Conservation (phyloP, 768 basidiomycete genomes). For the Serendipita sp. region DNA sequence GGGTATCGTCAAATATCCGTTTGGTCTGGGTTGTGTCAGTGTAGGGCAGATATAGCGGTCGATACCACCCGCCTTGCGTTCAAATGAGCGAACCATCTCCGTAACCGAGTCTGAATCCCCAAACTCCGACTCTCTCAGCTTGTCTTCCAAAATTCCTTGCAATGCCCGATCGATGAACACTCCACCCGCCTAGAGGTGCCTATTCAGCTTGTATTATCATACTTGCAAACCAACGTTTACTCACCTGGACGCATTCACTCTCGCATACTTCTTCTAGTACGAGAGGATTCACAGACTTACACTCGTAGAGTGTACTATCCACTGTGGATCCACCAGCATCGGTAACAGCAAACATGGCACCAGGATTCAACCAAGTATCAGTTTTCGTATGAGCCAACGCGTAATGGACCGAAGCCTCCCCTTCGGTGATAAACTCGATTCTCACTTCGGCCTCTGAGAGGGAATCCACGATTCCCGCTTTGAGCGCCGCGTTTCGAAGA, state of each 20-base stretch:
- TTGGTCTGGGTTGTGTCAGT: neutral
- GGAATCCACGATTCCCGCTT: neutral
- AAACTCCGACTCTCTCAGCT: neutral
- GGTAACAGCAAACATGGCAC: neutral
- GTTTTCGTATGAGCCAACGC: neutral
- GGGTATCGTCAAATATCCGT: slow-evolving; percentile 3
- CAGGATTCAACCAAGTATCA: neutral
- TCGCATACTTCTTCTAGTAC: neutral
- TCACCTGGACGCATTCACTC: neutral
- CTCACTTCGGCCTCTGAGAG: neutral
- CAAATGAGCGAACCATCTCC: neutral
- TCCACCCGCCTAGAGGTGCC: neutral
- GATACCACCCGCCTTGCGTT: neutral
- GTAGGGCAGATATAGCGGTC: too few relatives aligned
- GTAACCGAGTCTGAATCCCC: neutral
- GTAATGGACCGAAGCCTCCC: neutral
- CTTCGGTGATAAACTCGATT: slow-evolving; percentile 15
- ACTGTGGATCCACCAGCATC: neutral
- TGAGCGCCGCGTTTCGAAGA: slow-evolving; percentile 3
- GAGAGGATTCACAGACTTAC: neutral
- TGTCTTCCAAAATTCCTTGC: neutral
- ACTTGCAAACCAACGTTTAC: neutral
- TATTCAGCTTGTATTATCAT: neutral
- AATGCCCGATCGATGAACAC: neutral
- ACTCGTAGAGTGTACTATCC: neutral